These are phyloP conservation scores for Periconia sp. DNA, from an alignment of 2,329 filamentous ascomycete genomes.

Conservation along the genomic window DNA sequence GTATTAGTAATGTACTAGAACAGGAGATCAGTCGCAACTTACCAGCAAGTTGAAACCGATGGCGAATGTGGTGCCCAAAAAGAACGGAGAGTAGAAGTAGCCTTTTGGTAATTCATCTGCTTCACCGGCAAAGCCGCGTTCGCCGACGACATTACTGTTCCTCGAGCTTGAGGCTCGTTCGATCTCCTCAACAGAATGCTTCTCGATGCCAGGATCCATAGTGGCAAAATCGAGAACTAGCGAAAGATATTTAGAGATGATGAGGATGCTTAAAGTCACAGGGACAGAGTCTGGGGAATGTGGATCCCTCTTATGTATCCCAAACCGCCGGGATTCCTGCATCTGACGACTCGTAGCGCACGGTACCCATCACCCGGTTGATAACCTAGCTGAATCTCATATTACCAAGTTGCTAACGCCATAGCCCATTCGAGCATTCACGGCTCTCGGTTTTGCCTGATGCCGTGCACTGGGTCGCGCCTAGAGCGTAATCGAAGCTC, in stretches of 20 bases:
- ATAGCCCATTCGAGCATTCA: too few relatives aligned
- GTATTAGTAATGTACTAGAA: too few relatives aligned
- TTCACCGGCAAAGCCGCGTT: constrained; percentile 48
- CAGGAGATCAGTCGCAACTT: not conserved
- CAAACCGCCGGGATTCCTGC: too few relatives aligned
- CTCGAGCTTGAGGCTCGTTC: constrained; percentile 34
- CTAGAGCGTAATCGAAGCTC: too few relatives aligned
- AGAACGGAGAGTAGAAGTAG: constrained; percentile 48
- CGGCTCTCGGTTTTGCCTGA: too few relatives aligned
- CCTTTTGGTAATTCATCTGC: constrained; percentile 45
- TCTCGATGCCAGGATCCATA: constrained; percentile 10
- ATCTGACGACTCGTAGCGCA: not conserved
- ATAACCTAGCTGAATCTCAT: too few relatives aligned
- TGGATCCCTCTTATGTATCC: not conserved
- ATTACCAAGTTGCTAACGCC: too few relatives aligned
- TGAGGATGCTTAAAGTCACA: constrained; percentile 10
- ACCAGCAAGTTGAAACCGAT: constrained; percentile 17
- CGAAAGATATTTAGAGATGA: not conserved
- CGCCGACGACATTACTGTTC: constrained; percentile 47
- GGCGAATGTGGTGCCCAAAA: constrained; percentile 45
- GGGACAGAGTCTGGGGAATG: constrained; percentile 10
- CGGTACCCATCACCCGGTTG: too few relatives aligned
- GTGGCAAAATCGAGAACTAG: not conserved
- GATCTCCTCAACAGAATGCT: constrained; percentile 7
- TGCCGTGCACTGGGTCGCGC: too few relatives aligned